phyloP scores from a whole-genome alignment of 2,329 filamentous ascomycete species.

The Arthrobotrys entomopaga region DNA sequence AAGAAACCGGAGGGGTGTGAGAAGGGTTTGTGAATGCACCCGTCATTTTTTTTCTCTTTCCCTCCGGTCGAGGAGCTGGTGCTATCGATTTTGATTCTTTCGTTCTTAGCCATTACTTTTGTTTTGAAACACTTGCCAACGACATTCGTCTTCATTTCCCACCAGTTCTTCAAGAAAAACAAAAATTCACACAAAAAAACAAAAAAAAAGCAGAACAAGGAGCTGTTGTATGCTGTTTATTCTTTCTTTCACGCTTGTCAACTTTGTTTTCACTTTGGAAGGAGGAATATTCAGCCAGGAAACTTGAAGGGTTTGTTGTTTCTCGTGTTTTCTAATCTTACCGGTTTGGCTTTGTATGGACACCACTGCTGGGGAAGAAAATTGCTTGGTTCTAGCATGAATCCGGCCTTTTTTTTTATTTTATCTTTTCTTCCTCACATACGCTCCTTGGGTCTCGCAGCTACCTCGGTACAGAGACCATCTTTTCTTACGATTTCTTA shows the following conservation, averaged over 20 bases:
- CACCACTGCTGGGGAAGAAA: constrained; percentile 32
- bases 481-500: constrained; percentile 22
- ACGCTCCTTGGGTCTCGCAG: constrained; percentile 56
- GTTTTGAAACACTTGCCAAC: constrained; percentile 5
- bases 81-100: constrained; percentile 28
- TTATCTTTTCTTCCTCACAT: constrained; percentile 12
- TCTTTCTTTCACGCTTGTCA: constrained; percentile 41
- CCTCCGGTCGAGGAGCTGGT: constrained; percentile 54
- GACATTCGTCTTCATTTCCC: constrained; percentile 37
- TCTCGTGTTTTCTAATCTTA: constrained; percentile 20
- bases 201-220: background rate
- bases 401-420: background rate
- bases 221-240: constrained; percentile 23
- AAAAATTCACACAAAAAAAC: background rate
- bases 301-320: constrained; percentile 44
- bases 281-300: constrained; percentile 49
- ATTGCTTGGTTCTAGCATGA: constrained; percentile 11
- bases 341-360: constrained; percentile 51
- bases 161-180: constrained; percentile 4
- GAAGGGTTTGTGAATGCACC: background rate
- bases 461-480: constrained; percentile 56
- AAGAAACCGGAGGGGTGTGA: constrained; percentile 10
- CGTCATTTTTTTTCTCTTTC: constrained; percentile 23
- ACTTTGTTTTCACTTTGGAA: constrained; percentile 27
- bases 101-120: constrained; percentile 45